Base-by-base conservation (phyloP, 2,329 filamentous ascomycete species). In the Phoma sp. region DNA sequence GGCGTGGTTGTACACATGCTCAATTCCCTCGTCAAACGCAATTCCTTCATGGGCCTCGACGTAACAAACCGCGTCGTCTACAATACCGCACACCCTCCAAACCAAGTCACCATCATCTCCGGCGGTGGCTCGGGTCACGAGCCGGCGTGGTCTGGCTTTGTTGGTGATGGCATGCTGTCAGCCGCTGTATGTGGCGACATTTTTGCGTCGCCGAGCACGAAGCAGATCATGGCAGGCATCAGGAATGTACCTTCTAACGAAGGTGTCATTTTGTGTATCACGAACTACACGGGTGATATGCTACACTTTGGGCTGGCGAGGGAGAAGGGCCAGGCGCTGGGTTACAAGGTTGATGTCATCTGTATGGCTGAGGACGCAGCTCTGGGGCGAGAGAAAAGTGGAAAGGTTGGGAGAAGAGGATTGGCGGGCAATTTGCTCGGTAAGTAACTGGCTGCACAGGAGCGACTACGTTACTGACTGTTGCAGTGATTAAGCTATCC, bases 1-100 rank as follows among this genome's bases (percentile, higher is more conserved):
- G 80, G 80, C 51, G 76, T 83, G 14, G 80, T 83, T 1, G 70
- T 78, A n/a, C 75, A 78, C 43, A 78, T 78, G 34, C 75, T 83
- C 18, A 76, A 77, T 37, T 78, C 78, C 4, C 69, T 83, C 17
- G 76, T 80, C 25, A 67, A 76, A 2, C 71, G 79, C 7, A 82
- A 83, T 52, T 58, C 61, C 3, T 69, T 74, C 57, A 71, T 76
- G 64, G 74, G 69, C 7, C 76, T 82, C 49, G 78, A 82, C 55
- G 70, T 74, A 6, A 51, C 76, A 5, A 76, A 82, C 52, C 79
- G 80, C 53, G 80, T 82, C 37, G 78, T 83, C 28, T 78, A 79
- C 61, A 77, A 77, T 39, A 75, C 71, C 47, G 72, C 74, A 5
- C 80, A 82, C 52, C 65, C 72, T 11, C 73, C 74, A 2, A 67